Evolutionary conservation across 768 basidiomycete species (phyloP).

Genomic region (Tricholoma matsutake): DNA sequence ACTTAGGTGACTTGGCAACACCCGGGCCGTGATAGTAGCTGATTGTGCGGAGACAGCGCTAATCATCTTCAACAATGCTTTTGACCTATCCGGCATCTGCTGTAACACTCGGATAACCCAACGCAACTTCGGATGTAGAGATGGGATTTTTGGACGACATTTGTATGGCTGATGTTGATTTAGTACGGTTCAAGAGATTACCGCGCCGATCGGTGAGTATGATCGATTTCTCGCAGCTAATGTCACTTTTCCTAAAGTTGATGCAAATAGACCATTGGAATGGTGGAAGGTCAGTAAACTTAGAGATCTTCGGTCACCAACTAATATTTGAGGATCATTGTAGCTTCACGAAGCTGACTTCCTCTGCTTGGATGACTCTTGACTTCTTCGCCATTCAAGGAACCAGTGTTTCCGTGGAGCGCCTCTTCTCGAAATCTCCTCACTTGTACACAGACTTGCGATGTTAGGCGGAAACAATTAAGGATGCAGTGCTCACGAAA

Average conservation of each 20-base stretch:
- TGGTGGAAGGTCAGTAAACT: conserved; percentile 30
- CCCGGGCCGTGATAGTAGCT: too few species aligned
- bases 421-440: conserved; percentile 28
- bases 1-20: too few species aligned
- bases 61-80: conserved; percentile 2
- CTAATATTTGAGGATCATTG: not conserved
- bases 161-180: conserved; percentile 2
- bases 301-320: not conserved
- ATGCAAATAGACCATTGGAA: conserved; percentile 16
- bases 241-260: conserved; percentile 4
- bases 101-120: not conserved
- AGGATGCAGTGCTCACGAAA: conserved; percentile 24
- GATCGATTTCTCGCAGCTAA: conserved; percentile 1
- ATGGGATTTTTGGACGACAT: conserved; percentile 3
- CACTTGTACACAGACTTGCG: conserved; percentile 27
- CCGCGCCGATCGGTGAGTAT: not conserved
- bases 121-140: not conserved
- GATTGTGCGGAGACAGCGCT: not conserved
- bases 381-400: conserved; percentile 33
- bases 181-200: not conserved
- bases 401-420: conserved; percentile 31
- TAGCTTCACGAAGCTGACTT: conserved; percentile 22
- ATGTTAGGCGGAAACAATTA: conserved; percentile 26
- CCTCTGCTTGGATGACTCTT: conserved; percentile 25
- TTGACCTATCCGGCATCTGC: not conserved